phyloP scores from a whole-genome alignment of 345 rosid species.

The Erucastrum elatum region DNA sequence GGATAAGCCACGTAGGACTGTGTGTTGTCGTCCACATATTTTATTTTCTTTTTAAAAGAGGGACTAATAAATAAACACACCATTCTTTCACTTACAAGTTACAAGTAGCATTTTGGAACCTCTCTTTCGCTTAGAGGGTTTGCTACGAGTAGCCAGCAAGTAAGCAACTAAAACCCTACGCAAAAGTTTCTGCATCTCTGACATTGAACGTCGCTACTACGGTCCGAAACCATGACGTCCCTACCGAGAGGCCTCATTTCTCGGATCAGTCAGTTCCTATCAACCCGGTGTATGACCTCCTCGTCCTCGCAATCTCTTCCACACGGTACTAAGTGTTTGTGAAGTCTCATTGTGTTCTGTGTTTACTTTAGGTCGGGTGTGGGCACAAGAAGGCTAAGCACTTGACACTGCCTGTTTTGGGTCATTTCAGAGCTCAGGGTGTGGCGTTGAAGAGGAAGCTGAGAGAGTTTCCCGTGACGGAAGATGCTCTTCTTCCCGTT shows the following conservation, averaged over 20 bases:
- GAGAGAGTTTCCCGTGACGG: neutral
- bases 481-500: neutral
- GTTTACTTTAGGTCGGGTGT: neutral
- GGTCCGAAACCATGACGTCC: neutral
- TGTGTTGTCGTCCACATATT: slow-evolving; percentile 29
- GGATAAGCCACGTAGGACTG: slow-evolving; percentile 41
- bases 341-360: neutral
- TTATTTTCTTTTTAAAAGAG: neutral
- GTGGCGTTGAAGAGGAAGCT: neutral
- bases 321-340: no score
- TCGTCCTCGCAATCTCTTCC: neutral
- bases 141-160: no score
- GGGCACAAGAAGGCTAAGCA: neutral
- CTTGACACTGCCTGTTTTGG: neutral
- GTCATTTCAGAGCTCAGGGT: neutral
- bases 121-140: neutral
- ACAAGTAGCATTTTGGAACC: no score
- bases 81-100: no score
- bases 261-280: neutral
- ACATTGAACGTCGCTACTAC: neutral
- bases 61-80: no score
- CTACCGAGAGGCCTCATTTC: neutral
- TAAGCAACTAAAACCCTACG: neutral
- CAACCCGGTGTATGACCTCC: neutral
- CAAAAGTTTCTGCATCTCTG: neutral